A percentile compares a stretch with the other conserved stretches of the same genome.
Conservation (phyloP, 2,329 filamentous ascomycete species). For the Colletotrichum tropicicola region DNA sequence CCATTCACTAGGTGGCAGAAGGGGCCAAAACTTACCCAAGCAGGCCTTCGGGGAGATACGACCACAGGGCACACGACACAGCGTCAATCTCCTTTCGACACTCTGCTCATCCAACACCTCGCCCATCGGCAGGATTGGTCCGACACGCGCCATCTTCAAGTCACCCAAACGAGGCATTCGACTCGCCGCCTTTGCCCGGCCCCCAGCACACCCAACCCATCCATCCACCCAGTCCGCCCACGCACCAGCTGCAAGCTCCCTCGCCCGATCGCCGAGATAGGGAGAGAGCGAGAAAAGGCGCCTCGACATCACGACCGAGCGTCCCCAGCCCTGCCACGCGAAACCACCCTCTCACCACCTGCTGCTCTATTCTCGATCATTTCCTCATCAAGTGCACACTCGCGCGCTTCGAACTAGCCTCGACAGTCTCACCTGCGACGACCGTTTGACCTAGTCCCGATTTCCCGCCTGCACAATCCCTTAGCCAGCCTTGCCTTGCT, state of each 20-base stretch:
- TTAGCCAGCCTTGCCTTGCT: constrained; percentile 8
- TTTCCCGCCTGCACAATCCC: constrained; percentile 2
- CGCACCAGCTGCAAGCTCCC: constrained; percentile 15
- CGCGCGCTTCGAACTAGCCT: constrained; percentile 13
- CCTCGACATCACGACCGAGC: constrained; percentile 26
- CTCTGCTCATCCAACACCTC: not conserved
- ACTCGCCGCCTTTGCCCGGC: constrained; percentile 1
- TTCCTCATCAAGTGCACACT: not conserved
- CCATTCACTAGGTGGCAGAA: constrained; percentile 19
- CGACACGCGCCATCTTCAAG: not conserved
- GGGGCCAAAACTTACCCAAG: constrained; percentile 23
- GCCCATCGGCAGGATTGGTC: constrained; percentile 20
- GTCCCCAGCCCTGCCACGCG: constrained; percentile 1
- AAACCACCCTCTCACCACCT: not conserved
- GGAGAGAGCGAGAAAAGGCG: constrained; percentile 17
- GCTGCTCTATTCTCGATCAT: not conserved
- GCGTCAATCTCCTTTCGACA: constrained; percentile 12
- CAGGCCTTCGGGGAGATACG: constrained; percentile 22
- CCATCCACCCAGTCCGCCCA: not conserved
- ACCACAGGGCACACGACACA: constrained; percentile 27
- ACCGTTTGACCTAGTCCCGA: constrained; percentile 13
- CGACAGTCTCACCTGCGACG: constrained; percentile 17
- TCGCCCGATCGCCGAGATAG: constrained; percentile 29
- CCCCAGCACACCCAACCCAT: not conserved
- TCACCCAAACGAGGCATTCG: not conserved